These are phyloP conservation scores for Candida arabinofermentans DNA, from an alignment of 805 yeast species.

Conservation along the genomic window DNA sequence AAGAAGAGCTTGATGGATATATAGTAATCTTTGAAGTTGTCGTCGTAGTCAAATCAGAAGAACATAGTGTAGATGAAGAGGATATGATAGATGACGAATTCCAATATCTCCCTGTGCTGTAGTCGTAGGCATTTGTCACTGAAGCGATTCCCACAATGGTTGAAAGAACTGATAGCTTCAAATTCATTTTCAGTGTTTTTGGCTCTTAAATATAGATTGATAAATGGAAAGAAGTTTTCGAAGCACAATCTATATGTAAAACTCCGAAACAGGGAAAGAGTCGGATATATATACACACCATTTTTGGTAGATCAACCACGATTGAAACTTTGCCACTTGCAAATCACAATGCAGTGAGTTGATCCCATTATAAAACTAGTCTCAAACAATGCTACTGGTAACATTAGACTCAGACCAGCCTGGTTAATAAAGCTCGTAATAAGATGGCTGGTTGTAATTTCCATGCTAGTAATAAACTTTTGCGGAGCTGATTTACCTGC, in stretches of 20 bases:
- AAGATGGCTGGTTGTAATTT: neutral
- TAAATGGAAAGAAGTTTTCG: constrained; percentile 5
- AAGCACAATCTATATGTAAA: neutral
- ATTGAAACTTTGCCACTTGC: neutral
- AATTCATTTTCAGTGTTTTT: constrained; percentile 4
- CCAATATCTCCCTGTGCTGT: constrained; percentile 16
- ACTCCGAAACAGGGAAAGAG: neutral
- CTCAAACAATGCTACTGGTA: constrained; percentile 3
- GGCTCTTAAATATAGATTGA: no score
- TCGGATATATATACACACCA: constrained; percentile 5
- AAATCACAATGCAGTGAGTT: neutral
- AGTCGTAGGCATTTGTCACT: constrained; percentile 8
- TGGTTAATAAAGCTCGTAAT: neutral
- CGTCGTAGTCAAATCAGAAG: constrained; percentile 18
- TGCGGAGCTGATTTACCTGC: neutral
- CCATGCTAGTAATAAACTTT: neutral
- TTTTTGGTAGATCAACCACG: neutral
- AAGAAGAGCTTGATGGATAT: constrained; percentile 5
- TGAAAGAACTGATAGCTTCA: constrained; percentile 7
- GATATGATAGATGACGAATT: constrained; percentile 10
- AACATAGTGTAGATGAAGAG: constrained; percentile 4
- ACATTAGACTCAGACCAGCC: neutral
- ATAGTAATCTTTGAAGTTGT: constrained; percentile 13
- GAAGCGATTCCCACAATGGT: constrained; percentile 5
- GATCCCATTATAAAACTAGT: constrained; percentile 1